A percentile compares a stretch with the other conserved stretches of the same genome.
These are phyloP conservation scores for Leptographium radiaticola DNA, from an alignment of 2,329 filamentous ascomycete species.

Conservation along the genomic window DNA sequence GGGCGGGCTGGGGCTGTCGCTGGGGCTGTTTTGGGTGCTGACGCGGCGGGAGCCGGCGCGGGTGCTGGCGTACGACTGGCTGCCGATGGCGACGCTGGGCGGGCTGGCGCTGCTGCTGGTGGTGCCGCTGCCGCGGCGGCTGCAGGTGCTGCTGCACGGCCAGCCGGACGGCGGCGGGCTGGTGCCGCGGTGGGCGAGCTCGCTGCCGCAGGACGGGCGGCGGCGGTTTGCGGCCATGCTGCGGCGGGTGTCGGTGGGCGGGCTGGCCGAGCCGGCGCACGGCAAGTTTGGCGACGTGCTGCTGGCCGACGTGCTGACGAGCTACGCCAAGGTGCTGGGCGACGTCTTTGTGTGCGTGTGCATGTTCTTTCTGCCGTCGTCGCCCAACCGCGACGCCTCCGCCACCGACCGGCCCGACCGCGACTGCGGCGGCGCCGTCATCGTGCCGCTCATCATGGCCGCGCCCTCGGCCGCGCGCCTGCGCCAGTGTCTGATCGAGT, in stretches of 20 bases:
- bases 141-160: conserved; percentile 4
- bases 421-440: conserved; percentile 61
- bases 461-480: conserved; percentile 77
- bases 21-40: conserved; percentile 71
- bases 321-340: conserved; percentile 82
- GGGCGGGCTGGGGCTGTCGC: conserved; percentile 54
- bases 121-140: conserved; percentile 32
- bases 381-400: conserved; percentile 39
- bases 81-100: conserved; percentile 74
- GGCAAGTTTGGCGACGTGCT: conserved; percentile 93
- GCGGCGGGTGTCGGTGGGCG: conserved; percentile 68
- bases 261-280: conserved; percentile 72
- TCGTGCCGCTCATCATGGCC: conserved; percentile 75
- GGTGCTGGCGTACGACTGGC: conserved; percentile 68
- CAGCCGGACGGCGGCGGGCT: conserved; percentile 3
- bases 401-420: conserved; percentile 74
- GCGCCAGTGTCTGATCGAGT: conserved; percentile 86
- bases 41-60: conserved; percentile 57
- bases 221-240: conserved; percentile 63
- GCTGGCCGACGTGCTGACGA: conserved; percentile 86
- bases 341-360: conserved; percentile 82
- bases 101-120: conserved; percentile 59
- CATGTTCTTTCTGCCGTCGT: conserved; percentile 59
- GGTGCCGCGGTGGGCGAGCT: neutral
- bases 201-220: conserved; percentile 53